Base-by-base conservation (phyloP, 768 basidiomycete species). In the Plicaturopsis crispa region DNA sequence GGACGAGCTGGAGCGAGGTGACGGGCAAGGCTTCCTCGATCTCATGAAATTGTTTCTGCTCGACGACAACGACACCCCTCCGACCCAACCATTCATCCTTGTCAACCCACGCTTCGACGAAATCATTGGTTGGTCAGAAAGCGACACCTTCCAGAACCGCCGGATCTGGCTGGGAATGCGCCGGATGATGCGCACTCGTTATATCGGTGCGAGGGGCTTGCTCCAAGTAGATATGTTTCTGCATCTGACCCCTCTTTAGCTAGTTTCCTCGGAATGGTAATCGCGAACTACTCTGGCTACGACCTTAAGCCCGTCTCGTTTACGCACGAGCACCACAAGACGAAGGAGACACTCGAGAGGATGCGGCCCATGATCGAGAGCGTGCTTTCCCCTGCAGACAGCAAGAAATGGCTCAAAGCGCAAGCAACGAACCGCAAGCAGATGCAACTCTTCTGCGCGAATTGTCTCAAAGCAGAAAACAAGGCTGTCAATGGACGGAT, bases 371-470 rank as follows among this genome's bases (percentile, higher is more conserved):
- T 32, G 5, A 21, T 39, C 11, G 38, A 39, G n/a, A 19, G 21
- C 10, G 26, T 32, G 6, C 6, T 39, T 24, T 26, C 28, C 4
- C 13, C 12, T 12, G 12, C 38, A 10, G 31, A 16, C n/a, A 26
- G 38, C 16, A 45, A 42, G 24, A 23, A 33, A 12, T 45, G 31
- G 38, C 28, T 35, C 24, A 45, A 38, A 24, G 44, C 41, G 20
- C 39, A 41, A 35, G 19, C 40, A 4, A 33, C 31, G 20, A 35
- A 31, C 10, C 44, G 44, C 5, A 45, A 45, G 28, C 40, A 45
- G 35, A 45, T 45, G 44, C 41, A 45, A 36, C 33, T 41, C 4
- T 45, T 45, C 35, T 45, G 44, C 35, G 40, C 41, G 31, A 7
- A 35, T 21, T 45, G 44, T 34, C 40, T 45, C 31, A 45, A 45